These are phyloP conservation scores for Sparassis latifolia DNA, from an alignment of 1,284 basidiomycete genomes.

Conservation along the genomic window DNA sequence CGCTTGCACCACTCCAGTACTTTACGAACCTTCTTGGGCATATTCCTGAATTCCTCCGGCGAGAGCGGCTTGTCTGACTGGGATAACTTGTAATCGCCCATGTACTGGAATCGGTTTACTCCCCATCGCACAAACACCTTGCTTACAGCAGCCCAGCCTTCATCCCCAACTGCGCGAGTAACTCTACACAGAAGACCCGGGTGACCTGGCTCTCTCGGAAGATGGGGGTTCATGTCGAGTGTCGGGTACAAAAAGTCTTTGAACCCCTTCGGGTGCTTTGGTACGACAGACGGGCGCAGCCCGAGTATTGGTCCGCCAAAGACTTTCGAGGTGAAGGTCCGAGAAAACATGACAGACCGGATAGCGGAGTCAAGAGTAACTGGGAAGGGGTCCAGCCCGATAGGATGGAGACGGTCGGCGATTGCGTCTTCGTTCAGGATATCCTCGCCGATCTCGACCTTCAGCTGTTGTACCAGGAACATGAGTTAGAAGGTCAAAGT, in stretches of 20 bases:
- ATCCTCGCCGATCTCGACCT: neutral
- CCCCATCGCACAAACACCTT: slow-evolving; percentile 12
- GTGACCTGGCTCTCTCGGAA: slow-evolving; percentile 11
- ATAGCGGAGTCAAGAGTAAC: slow-evolving; percentile 8
- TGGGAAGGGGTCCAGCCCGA: slow-evolving; percentile 2
- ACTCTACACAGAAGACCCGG: slow-evolving; percentile 12
- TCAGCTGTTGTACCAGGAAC: neutral
- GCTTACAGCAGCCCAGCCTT: neutral
- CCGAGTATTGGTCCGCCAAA: slow-evolving; percentile 12
- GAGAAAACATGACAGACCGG: slow-evolving; percentile 5
- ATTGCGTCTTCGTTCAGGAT: neutral
- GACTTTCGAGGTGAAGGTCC: slow-evolving; percentile 10
- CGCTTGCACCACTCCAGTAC: too few species aligned
- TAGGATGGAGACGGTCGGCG: slow-evolving; percentile 2
- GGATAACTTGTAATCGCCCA: slow-evolving; percentile 16
- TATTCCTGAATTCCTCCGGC: slow-evolving; percentile 11
- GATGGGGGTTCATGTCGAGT: slow-evolving; percentile 11
- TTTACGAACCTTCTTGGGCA: slow-evolving; percentile 9
- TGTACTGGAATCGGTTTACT: slow-evolving; percentile 9
- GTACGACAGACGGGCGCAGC: slow-evolving; percentile 6
- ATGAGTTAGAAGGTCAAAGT: too few species aligned
- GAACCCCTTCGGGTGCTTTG: slow-evolving; percentile 6
- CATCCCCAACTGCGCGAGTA: slow-evolving; percentile 2
- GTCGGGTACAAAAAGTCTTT: slow-evolving; percentile 12
- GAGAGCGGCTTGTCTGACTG: slow-evolving; percentile 6